These are phyloP conservation scores for Cutaneotrichosporon sp. DNA, from an alignment of 1,284 basidiomycete genomes.

Conservation along the genomic window DNA sequence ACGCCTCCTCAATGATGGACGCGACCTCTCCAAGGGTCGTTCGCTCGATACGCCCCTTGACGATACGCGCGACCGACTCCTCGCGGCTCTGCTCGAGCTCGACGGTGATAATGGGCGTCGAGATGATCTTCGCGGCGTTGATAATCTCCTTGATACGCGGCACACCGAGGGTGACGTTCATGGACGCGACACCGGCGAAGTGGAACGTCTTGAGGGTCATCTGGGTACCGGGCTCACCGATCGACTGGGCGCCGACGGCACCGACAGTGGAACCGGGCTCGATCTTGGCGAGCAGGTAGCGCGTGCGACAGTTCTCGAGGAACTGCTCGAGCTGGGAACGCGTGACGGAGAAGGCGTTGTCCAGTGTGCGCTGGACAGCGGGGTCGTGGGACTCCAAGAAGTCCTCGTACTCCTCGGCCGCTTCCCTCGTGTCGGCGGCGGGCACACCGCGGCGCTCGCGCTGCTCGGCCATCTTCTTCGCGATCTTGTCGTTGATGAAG, in stretches of 20 bases:
- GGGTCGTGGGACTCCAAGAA: conserved; percentile 39
- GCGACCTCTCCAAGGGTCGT: conserved; percentile 94
- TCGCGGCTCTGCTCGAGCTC: conserved; percentile 81
- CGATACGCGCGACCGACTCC: conserved; percentile 91
- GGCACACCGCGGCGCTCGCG: conserved; percentile 81
- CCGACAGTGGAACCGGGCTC: conserved; percentile 97
- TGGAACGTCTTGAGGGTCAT: conserved; percentile 99
- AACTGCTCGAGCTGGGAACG: conserved; percentile 75
- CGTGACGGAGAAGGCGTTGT: conserved; percentile 90
- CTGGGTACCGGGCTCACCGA: conserved; percentile 98
- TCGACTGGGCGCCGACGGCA: conserved; percentile 97
- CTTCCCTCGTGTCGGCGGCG: conserved; percentile 63
- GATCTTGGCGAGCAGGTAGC: conserved; percentile 90
- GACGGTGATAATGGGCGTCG: conserved; percentile 97
- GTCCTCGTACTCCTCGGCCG: conserved; percentile 60
- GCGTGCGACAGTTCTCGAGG: conserved; percentile 83
- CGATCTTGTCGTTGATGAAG: conserved; percentile 73
- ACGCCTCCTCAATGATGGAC: conserved; percentile 91
- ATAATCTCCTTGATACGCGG: conserved; percentile 95
- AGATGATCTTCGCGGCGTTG: conserved; percentile 95
- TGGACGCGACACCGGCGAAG: conserved; percentile 99
- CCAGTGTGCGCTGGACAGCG: conserved; percentile 67
- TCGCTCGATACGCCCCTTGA: conserved; percentile 95
- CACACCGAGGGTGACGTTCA: conserved; percentile 99
- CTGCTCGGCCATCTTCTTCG: conserved; percentile 66